These are phyloP conservation scores for Botrytis porri DNA, from an alignment of 2,329 filamentous ascomycete genomes.

Conservation along the genomic window DNA sequence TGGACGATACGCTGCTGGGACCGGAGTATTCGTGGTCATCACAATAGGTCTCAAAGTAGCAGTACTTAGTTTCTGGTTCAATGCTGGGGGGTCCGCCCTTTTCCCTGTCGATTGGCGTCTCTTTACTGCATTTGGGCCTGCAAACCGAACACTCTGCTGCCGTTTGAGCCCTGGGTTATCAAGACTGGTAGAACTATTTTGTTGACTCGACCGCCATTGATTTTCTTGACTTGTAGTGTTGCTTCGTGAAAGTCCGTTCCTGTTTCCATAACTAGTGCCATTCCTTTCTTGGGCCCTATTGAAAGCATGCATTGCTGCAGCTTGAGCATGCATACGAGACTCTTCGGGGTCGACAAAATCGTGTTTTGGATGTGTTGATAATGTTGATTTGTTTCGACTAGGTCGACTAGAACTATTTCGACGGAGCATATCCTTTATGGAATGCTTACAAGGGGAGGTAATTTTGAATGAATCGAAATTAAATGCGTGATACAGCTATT, in stretches of 20 bases:
- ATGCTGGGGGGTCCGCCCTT: conserved; percentile 25
- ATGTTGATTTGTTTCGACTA: conserved; percentile 53
- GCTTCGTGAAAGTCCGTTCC: conserved; percentile 23
- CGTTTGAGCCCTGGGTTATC: conserved; percentile 39
- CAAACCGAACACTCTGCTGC: conserved; percentile 55
- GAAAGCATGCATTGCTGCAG: conserved; percentile 61
- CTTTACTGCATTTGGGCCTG: conserved; percentile 33
- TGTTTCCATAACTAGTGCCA: conserved; percentile 40
- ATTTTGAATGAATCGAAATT: conserved; percentile 31
- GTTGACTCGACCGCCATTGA: conserved; percentile 21
- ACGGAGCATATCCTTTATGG: conserved; percentile 33
- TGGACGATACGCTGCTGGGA: conserved; percentile 35
- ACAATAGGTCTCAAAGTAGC: conserved; percentile 31
- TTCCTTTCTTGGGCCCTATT: conserved; percentile 47
- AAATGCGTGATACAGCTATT: conserved; percentile 35
- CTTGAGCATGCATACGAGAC: conserved; percentile 58
- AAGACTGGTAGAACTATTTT: conserved; percentile 29
- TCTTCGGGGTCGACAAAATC: conserved; percentile 49
- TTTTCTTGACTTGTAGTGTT: conserved; percentile 22
- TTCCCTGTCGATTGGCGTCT: conserved; percentile 30
- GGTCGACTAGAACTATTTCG: conserved; percentile 47
- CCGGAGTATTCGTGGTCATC: conserved; percentile 33
- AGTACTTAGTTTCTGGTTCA: conserved; percentile 24
- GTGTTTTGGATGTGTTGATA: conserved; percentile 47
- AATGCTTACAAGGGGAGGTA: conserved; percentile 27